Base-by-base conservation (phyloP, 495 filamentous ascomycete genomes). In the Penicillium cinerascens region DNA sequence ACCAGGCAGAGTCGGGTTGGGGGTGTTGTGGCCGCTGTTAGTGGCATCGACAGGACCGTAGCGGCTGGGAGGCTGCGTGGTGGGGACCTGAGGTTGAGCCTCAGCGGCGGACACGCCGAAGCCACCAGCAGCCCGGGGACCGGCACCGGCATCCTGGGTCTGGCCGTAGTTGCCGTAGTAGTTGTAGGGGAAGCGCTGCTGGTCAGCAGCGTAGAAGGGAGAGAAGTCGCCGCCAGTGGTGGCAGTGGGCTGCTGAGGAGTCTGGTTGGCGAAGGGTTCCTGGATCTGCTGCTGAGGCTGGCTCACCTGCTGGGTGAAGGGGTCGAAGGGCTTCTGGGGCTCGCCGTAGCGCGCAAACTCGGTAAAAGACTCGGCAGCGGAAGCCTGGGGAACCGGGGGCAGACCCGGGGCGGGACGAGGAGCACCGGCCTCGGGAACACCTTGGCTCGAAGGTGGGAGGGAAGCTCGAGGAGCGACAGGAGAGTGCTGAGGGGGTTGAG, bases 401-500 rank as follows among this genome's bases (percentile, higher is more conserved):
- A 88, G 68, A 36, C 85, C 85, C 27, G 85, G 83, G 36, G 85
- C 80, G 42, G 84, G 83, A 63, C 89, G 84, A 42, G 88, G 79
- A 20, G 82, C 76, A 18, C 81, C 75, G 17, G 81, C 60, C 47
- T 92, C 88, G 4, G 79, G 56, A 9, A 66, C 49, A 18, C 64
- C 65, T 42, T 82, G 78, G 60, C 71, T 58, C 11, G 82, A 82
- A 25, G 93, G 95, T 57, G 95, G 92, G 22, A 97, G 76, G n/a
- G 93, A 85, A 52, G 95, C 87, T 62, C 91, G 81, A 47, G 93
- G 95, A n/a, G 92, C 84, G 52, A 92, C 84, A 11, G 95, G 93
- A 3, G 95, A 97, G 63, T 95, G 89, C 58, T 93, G 88, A 36
- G 92, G 92, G 50, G 93, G 93, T 64, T 97, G 92, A 60, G 91